Evolutionary conservation across 805 yeast species (phyloP), one percentile per base, ranked within the genome.

Genomic region (Jamesozyma lodderae): DNA sequence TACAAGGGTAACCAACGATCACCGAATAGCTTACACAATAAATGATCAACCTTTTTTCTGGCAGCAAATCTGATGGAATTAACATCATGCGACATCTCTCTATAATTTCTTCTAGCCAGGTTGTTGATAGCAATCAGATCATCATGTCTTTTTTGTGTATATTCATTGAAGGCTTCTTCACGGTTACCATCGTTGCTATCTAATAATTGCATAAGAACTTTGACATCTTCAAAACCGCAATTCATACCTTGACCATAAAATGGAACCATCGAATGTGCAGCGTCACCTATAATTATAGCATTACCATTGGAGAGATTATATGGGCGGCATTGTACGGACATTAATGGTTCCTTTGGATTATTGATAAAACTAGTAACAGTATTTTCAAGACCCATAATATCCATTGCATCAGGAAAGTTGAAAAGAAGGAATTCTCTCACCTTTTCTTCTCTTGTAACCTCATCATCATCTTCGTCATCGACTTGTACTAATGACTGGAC

Each of bases 221-320:
- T 66, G 17, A 88, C 88, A 50, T 90, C 96, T 60, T 88, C 96
- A 57, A 88, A 81, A 1, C 96, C 96, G 55, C 95, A 84, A 59
- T 88, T 88, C 90, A 88, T 81, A 4, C 96, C 96, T 59, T 88
- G 96, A 8, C 96, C 96, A 55, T 87, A 88, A 59, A 88, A 88
- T n/a, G 96, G 96, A 5, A 88, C 96, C 95, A 87, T 88, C 21
- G 92, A 77, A 62, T 88, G 96, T 0, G 96, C 94, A 1, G 96
- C 95, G 58, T 88, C 96, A 5, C 96, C 96, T 21, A 88, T 62
- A 10, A 88, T 62, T 8, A 88, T 63, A 13, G 78, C 78, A 41
- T 73, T 72, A 8, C 55, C 57, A 33, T 77, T 82, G 30, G 67
- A 58, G 33, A 67, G 70, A 53, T 84, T 75, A 61, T 85, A 88